These are phyloP conservation scores for Nannochloropsis granulata DNA, from an alignment of 108 stramenopile genomes.

Conservation along the genomic window DNA sequence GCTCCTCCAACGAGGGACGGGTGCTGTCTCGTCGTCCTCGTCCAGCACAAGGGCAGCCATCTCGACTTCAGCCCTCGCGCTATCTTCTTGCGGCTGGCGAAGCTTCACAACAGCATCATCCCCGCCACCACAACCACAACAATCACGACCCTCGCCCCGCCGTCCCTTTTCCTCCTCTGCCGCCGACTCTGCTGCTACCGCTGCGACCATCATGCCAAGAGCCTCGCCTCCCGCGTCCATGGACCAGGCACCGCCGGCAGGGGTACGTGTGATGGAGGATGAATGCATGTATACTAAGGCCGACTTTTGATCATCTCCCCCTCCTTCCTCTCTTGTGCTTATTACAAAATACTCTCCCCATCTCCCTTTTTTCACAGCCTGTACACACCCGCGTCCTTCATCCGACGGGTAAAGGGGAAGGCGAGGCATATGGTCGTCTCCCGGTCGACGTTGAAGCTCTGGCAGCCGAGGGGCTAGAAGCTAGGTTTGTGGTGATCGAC, in stretches of 20 bases:
- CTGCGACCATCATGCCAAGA: not conserved
- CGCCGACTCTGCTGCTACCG: not conserved
- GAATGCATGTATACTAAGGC: no score
- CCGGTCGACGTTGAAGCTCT: not conserved
- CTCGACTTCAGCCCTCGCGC: not conserved
- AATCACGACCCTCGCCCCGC: not conserved
- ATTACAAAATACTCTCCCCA: not conserved
- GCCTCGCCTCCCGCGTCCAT: not conserved
- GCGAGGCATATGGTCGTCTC: not conserved
- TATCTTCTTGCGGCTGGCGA: not conserved
- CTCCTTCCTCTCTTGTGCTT: no score
- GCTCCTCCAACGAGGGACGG: not conserved
- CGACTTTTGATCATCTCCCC: no score
- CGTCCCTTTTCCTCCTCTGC: not conserved
- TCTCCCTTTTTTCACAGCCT: not conserved
- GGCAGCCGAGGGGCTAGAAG: not conserved
- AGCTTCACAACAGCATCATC: not conserved
- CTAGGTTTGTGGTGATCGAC: not conserved
- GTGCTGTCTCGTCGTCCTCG: not conserved
- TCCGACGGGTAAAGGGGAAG: not conserved
- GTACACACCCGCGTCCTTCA: not conserved
- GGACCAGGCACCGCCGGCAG: not conserved
- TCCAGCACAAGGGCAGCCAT: not conserved
- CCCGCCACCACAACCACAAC: not conserved
- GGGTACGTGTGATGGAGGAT: not conserved